Percentiles rank a stretch among this genome's conserved stretches.
Conservation (phyloP, 2,329 filamentous ascomycete species). For the Elsinoe fawcettii region DNA sequence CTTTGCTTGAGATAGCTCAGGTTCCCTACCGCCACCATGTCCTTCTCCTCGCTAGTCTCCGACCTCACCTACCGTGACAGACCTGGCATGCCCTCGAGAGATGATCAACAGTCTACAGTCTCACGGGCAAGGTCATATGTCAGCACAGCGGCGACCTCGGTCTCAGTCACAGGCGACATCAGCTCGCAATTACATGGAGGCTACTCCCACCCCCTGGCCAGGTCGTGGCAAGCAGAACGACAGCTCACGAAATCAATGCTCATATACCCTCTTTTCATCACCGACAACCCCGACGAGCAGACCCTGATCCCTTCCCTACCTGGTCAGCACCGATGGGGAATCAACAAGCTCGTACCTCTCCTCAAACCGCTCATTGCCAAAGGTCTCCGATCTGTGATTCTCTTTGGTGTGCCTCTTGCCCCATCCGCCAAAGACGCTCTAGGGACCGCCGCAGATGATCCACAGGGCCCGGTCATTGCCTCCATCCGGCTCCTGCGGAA, state of each 20-base stretch:
- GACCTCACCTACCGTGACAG: conserved; percentile 43
- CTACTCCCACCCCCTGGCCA: conserved; percentile 44
- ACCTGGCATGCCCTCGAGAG: conserved; percentile 34
- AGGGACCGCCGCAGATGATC: conserved; percentile 87
- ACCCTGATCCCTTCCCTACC: conserved; percentile 83
- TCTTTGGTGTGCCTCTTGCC: conserved; percentile 86
- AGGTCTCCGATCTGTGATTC: conserved; percentile 83
- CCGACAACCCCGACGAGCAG: conserved; percentile 89
- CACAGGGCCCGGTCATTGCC: conserved; percentile 82
- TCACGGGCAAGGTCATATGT: conserved; percentile 43
- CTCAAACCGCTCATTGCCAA: conserved; percentile 81
- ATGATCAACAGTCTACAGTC: conserved; percentile 37
- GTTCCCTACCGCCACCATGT: conserved; percentile 31
- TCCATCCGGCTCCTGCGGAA: conserved; percentile 76
- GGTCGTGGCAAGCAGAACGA: conserved; percentile 46
- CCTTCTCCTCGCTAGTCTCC: conserved; percentile 46
- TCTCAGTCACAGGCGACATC: conserved; percentile 46
- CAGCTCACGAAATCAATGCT: conserved; percentile 77
- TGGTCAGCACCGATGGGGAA: conserved; percentile 76
- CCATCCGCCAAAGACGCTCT: conserved; percentile 80
- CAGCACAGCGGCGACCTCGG: conserved; percentile 45
- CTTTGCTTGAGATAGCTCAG: neutral
- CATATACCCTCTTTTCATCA: conserved; percentile 94
- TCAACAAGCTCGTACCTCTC: conserved; percentile 79
- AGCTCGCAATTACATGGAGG: conserved; percentile 46